These are phyloP conservation scores for Daldinia sp. DNA, from an alignment of 2,329 filamentous ascomycete species.

Conservation along the genomic window DNA sequence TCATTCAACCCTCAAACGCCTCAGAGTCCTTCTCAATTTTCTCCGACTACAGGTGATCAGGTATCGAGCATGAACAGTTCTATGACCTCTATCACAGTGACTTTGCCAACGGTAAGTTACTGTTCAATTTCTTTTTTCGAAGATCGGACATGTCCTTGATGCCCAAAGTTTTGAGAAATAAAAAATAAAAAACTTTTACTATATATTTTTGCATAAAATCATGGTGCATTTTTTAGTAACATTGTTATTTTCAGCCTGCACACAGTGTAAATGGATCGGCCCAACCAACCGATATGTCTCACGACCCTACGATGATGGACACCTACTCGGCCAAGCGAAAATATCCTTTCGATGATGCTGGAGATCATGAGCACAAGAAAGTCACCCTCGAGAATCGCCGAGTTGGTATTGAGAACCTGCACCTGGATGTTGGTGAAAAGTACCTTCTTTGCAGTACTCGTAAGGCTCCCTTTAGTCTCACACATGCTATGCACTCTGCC, in stretches of 20 bases:
- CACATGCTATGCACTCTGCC: slow-evolving; percentile 38
- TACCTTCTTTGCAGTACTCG: slow-evolving; percentile 72
- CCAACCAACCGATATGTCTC: slow-evolving; percentile 50
- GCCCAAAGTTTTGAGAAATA: too few relatives aligned
- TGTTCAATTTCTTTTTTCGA: not conserved
- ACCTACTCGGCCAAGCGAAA: slow-evolving; percentile 69
- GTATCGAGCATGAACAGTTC: slow-evolving; percentile 61
- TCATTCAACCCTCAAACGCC: slow-evolving; percentile 73
- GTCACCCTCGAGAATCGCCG: slow-evolving; percentile 67
- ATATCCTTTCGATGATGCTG: slow-evolving; percentile 63
- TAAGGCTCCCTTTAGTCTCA: slow-evolving; percentile 64
- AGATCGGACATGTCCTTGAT: not conserved
- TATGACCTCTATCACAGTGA: slow-evolving; percentile 59
- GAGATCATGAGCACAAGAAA: slow-evolving; percentile 68
- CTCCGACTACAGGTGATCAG: slow-evolving; percentile 62
- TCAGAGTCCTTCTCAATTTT: slow-evolving; percentile 71
- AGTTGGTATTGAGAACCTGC: slow-evolving; percentile 70
- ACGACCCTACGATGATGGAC: slow-evolving; percentile 57
- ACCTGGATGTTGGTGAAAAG: slow-evolving; percentile 72
- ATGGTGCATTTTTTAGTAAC: slow-evolving; percentile 3
- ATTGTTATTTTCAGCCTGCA: slow-evolving; percentile 42
- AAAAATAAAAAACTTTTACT: too few relatives aligned
- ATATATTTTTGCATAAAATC: too few relatives aligned
- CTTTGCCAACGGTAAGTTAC: slow-evolving; percentile 60
- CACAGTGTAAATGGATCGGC: slow-evolving; percentile 45